These are phyloP conservation scores for Amniculicola lignicola DNA, from an alignment of 495 filamentous ascomycete species.

Conservation along the genomic window DNA sequence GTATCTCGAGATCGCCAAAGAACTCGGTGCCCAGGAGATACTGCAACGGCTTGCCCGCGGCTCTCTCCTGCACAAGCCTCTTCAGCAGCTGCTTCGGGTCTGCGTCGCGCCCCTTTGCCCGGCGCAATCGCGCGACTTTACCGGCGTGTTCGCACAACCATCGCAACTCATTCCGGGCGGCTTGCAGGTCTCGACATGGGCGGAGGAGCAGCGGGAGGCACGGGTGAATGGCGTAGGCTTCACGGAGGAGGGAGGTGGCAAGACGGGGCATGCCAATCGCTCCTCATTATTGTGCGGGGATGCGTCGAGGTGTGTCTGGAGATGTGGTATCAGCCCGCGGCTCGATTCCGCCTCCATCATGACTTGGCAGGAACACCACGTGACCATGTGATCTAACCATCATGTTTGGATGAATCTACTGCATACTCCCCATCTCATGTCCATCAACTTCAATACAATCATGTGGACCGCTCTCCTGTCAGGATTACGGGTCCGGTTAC, in stretches of 20 bases:
- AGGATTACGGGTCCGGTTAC: no score
- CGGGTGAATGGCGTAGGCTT: constrained; percentile 54
- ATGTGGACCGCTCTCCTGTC: no score
- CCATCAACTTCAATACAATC: no score
- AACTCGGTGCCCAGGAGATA: constrained; percentile 87
- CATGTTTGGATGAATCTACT: no score
- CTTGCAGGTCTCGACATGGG: constrained; percentile 62
- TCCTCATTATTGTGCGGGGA: no score
- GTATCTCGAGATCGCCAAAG: constrained; percentile 80
- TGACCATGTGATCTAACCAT: no score
- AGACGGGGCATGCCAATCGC: constrained; percentile 96
- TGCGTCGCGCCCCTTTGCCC: background rate
- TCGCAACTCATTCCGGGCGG: constrained; percentile 74
- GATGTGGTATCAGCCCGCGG: no score
- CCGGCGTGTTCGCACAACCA: constrained; percentile 73
- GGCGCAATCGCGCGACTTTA: constrained; percentile 12
- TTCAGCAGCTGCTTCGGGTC: no score
- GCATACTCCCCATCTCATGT: no score
- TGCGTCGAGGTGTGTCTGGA: no score
- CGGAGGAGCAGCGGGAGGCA: constrained; percentile 66
- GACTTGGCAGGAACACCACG: no score
- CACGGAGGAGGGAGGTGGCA: constrained; percentile 53
- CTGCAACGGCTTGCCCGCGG: constrained; percentile 71
- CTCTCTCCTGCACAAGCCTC: constrained; percentile 51
- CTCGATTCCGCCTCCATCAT: no score